These are phyloP conservation scores for Magnolia sinica DNA, from an alignment of 164 flowering plant species.

Conservation along the genomic window DNA sequence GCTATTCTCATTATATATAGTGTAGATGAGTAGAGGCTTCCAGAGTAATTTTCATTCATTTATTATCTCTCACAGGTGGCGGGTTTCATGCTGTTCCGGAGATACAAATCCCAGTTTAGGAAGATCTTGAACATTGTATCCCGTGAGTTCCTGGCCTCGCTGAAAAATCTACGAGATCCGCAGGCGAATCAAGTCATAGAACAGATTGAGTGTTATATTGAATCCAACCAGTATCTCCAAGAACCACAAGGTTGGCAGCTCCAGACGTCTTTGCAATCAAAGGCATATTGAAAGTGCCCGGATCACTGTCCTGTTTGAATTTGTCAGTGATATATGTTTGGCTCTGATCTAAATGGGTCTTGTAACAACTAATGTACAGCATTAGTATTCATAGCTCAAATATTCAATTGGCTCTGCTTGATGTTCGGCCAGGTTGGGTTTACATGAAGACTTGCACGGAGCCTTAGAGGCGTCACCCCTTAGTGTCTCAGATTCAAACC, in stretches of 20 bases:
- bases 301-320: too few species aligned
- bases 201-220: conserved; percentile 49
- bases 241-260: conserved; percentile 75
- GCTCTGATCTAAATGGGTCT: too few species aligned
- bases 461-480: too few species aligned
- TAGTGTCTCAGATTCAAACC: too few species aligned
- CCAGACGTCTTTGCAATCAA: conserved; percentile 5
- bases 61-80: conserved; percentile 56
- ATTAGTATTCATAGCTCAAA: too few species aligned
- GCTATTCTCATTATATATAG: too few species aligned
- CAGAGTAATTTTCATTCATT: not conserved
- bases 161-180: conserved; percentile 38
- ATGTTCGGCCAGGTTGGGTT: too few species aligned
- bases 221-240: conserved; percentile 43
- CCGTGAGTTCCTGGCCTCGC: conserved; percentile 40
- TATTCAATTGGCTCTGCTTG: too few species aligned
- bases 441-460: too few species aligned
- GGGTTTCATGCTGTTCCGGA: conserved; percentile 60
- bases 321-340: too few species aligned
- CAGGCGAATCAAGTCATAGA: conserved; percentile 29
- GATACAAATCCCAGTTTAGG: conserved; percentile 65
- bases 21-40: not conserved
- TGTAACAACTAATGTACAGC: too few species aligned
- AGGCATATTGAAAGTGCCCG: not conserved
- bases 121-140: conserved; percentile 57